These are phyloP conservation scores for Calophaca sinica DNA, from an alignment of 306 rosid genomes.

Conservation along the genomic window DNA sequence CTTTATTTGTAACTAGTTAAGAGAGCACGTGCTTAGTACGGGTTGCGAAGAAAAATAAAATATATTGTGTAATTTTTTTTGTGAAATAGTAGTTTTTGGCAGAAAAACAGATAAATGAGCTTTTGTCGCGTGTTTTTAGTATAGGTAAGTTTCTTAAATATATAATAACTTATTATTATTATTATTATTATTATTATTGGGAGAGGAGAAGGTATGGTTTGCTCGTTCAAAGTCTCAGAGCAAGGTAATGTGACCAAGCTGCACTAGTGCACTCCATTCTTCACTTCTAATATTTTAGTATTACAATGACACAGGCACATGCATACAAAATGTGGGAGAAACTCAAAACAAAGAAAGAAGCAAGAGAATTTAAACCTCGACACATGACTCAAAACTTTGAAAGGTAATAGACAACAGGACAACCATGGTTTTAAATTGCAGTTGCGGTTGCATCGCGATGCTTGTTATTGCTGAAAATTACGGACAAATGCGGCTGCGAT, in stretches of 20 bases:
- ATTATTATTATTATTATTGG: not conserved
- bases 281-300: slow-evolving; percentile 13
- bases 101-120: too few relatives aligned
- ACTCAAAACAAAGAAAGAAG: slow-evolving; percentile 22
- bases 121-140: too few relatives aligned
- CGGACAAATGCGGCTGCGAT: too few relatives aligned
- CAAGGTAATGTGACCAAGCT: slow-evolving; percentile 8
- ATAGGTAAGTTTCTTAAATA: too few relatives aligned
- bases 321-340: not conserved
- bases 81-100: too few relatives aligned
- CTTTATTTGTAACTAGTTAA: not conserved
- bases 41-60: too few relatives aligned
- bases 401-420: too few relatives aligned
- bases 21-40: too few relatives aligned
- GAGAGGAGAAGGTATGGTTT: not conserved
- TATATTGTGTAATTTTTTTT: too few relatives aligned
- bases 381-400: slow-evolving; percentile 21
- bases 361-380: slow-evolving; percentile 35
- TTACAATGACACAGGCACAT: slow-evolving; percentile 8
- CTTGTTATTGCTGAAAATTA: too few relatives aligned
- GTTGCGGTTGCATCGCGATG: too few relatives aligned
- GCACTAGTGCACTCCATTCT: slow-evolving; percentile 24
- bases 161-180: not conserved
- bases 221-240: not conserved
- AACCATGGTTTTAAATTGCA: too few relatives aligned